These are phyloP conservation scores for Penicillium salamii DNA, from an alignment of 495 filamentous ascomycete genomes.

Conservation along the genomic window DNA sequence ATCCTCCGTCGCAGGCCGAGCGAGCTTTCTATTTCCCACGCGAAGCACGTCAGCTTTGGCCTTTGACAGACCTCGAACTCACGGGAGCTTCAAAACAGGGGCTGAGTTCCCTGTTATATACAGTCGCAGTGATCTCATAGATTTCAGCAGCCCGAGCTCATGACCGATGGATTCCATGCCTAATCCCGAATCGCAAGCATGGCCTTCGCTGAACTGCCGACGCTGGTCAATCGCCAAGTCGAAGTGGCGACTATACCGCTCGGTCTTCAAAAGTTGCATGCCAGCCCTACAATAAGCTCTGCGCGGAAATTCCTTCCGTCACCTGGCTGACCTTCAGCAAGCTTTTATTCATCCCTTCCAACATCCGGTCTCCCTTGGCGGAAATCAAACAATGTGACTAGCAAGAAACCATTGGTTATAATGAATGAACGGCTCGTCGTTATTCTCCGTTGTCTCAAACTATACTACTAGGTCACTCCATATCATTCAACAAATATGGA, in stretches of 20 bases:
- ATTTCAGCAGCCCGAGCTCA: background rate
- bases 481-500: constrained; percentile 1
- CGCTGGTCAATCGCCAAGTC: background rate
- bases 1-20: constrained; percentile 6
- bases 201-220: background rate
- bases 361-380: constrained; percentile 3
- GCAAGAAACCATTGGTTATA: constrained; percentile 2
- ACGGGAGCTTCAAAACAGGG: background rate
- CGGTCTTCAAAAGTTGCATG: constrained; percentile 1
- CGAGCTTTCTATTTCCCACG: constrained; percentile 4
- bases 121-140: background rate
- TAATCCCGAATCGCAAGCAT: background rate
- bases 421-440: background rate
- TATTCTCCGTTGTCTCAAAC: background rate
- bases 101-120: no score
- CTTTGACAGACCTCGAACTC: background rate
- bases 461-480: background rate
- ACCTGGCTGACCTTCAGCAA: constrained; percentile 5
- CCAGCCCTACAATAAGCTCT: constrained; percentile 3
- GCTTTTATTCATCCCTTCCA: constrained; percentile 5
- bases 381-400: constrained; percentile 8
- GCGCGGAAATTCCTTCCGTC: constrained; percentile 11
- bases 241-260: background rate
- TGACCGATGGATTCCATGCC: background rate
- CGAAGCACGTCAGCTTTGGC: constrained; percentile 4